Evolutionary conservation across 345 rosid genomes (phyloP).

Genomic region (Hibiscus mutabilis): DNA sequence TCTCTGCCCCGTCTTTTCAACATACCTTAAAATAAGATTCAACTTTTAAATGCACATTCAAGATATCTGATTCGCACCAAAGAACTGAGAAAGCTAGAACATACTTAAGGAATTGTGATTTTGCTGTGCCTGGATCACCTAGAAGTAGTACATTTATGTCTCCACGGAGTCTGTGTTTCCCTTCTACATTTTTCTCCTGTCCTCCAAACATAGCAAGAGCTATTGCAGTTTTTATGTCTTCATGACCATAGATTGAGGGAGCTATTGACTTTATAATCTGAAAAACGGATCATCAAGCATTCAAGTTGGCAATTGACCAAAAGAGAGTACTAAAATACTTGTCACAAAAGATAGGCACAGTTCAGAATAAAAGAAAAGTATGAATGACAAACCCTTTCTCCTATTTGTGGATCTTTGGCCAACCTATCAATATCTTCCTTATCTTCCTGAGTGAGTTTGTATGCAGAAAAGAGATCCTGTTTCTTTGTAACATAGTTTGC

Average conservation of each 20-base stretch:
- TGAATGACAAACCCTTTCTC: constrained; percentile 63
- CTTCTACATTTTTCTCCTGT: constrained; percentile 89
- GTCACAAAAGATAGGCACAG: neutral
- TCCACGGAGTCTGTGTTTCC: constrained; percentile 87
- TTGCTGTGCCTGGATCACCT: constrained; percentile 98
- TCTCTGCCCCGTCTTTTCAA: constrained; percentile 97
- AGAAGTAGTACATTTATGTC: constrained; percentile 91
- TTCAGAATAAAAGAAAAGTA: neutral
- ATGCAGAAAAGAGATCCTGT: constrained; percentile 94
- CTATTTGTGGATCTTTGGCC: constrained; percentile 83
- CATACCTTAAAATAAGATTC: constrained; percentile 50
- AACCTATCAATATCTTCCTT: constrained; percentile 81
- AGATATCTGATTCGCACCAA: neutral
- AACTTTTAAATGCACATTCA: constrained; percentile 9
- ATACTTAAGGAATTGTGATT: constrained; percentile 96
- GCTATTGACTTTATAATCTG: constrained; percentile 96
- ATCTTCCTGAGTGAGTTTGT: constrained; percentile 96
- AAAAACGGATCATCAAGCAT: constrained; percentile 2
- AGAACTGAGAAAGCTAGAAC: constrained; percentile 13
- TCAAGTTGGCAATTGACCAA: neutral
- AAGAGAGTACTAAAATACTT: constrained; percentile 3
- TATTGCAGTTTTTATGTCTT: constrained; percentile 89
- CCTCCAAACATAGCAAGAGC: constrained; percentile 99
- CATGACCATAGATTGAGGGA: constrained; percentile 98
- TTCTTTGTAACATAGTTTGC: constrained; percentile 89